These are phyloP conservation scores for Exophiala oligosperma DNA, from an alignment of 2,329 filamentous ascomycete species.

Conservation along the genomic window DNA sequence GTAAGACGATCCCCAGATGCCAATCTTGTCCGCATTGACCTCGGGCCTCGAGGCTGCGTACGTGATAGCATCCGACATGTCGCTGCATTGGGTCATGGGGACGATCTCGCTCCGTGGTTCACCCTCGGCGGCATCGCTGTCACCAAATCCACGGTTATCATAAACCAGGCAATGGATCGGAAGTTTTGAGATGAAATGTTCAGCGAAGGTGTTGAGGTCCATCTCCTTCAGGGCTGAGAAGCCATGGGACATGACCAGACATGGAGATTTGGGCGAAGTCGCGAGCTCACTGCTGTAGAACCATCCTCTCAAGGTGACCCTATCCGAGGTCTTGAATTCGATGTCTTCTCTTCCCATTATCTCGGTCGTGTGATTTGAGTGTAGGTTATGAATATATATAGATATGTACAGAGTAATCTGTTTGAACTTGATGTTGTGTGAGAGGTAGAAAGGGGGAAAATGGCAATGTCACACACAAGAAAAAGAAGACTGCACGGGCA, in stretches of 20 bases:
- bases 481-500: too few species aligned
- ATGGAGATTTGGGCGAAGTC: constrained; percentile 19
- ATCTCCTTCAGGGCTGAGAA: constrained; percentile 30
- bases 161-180: constrained; percentile 32
- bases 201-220: constrained; percentile 27
- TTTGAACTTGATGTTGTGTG: too few species aligned
- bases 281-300: constrained; percentile 23
- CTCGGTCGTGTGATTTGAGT: background rate
- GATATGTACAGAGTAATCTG: too few species aligned
- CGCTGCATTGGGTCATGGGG: constrained; percentile 34
- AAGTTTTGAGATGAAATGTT: constrained; percentile 24
- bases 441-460: too few species aligned
- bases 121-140: constrained; percentile 36
- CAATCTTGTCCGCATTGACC: constrained; percentile 35
- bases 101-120: constrained; percentile 37
- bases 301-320: constrained; percentile 29
- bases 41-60: constrained; percentile 31
- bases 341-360: constrained; percentile 27
- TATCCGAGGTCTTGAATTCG: constrained; percentile 28
- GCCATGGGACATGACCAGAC: constrained; percentile 29
- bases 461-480: too few species aligned
- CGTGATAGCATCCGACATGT: constrained; percentile 41
- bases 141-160: constrained; percentile 36
- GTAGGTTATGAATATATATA: too few species aligned
- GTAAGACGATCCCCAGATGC: constrained; percentile 42